Evolutionary conservation across 2,329 filamentous ascomycete genomes (phyloP), one percentile per base, ranked within the genome.

Genomic region (Neurospora sp.): DNA sequence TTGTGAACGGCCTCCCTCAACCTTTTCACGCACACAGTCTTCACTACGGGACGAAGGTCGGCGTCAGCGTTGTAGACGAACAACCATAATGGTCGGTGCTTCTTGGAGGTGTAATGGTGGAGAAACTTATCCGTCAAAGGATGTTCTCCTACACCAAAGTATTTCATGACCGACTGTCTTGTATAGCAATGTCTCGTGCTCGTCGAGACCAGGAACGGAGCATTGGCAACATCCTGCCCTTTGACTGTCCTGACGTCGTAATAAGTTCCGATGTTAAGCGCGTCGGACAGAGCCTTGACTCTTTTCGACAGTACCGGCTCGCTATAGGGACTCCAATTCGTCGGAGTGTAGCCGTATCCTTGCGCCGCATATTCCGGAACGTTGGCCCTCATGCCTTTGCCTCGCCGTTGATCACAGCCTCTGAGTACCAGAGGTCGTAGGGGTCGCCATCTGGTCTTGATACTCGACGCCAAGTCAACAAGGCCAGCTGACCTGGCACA

Each of bases 131-230:
- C 67, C 52, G 68, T 71, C 36, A 80, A 70, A 0, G 81, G 77
- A 67, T 82, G 78, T 6, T 77, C 78, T 10, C 75, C 74, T 1
- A 78, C 76, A 6, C 76, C 76, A 23, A 82, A 75, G 69, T 76
- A 80, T 6, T 73, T 73, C 15, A 79, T 72, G 68, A 62, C 52
- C 15, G 52, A 28, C 52, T 28, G 23, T 62, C 52, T 62, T 33
- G 52, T 62, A 62, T 62, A 62, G 52, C 52, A 62, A 36, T 62
- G 52, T n/a, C 28, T 62, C 15, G 52, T 28, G 52, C 23, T 33
- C 23, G 28, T 62, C 23, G 28, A 33, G 52, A 33, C 52, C 52
- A 62, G 33, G 52, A 62, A 62, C 23, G 52, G 52, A 62, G 28
- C 52, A 2, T 62, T 62, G 28, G 52, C 15, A 62, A n/a, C 6